Base-by-base conservation (phyloP, 2,329 filamentous ascomycete species). In the Colletotrichum sp. region DNA sequence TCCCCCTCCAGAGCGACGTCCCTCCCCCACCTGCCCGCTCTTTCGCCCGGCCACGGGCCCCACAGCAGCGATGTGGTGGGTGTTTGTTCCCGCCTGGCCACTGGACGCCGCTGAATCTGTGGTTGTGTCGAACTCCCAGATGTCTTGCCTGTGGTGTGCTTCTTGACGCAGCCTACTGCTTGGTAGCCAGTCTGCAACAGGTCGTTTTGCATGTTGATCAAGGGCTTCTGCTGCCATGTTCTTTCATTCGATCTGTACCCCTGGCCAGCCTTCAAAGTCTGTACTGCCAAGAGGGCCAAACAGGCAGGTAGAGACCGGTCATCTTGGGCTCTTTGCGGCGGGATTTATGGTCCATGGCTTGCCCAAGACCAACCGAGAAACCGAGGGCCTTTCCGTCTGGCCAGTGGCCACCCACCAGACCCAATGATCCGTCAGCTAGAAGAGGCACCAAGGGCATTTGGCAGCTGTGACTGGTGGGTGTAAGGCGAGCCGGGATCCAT, bases 11-110 rank as follows among this genome's bases (percentile, higher is more conserved):
- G n/a, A 52, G n/a, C 43, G 43, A 52, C 62, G 22, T 27, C 56
- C 58, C 34, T 65, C 58, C 58, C 58, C 70, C 70, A 68, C 70
- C 70, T 66, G 28, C 70, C 73, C 70, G 64, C 64, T 75, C 69
- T 73, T 73, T 66, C 48, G 43, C 64, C 70, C 70, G 62, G 43
- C 62, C 70, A 73, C 55, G 56, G 58, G 70, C 73, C 73, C 70
- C 73, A 58, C 73, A 75, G 34, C 28, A 36, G 43, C 43, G n/a
- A 68, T 30, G 32, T 61, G 32, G 55, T 75, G 72, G 71, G 28
- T 69, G 32, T 39, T 68, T 56, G 13, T 36, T 56, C 43, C 43
- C 43, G 43, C 67, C 60, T 73, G 62, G 58, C 55, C 66, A 69
- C 66, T 48, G 43, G 67, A 52, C 48, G 56, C 43, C n/a, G 32